Evolutionary conservation across 2,329 filamentous ascomycete species (phyloP).

Genomic region (Lasiodiplodia hormozganensis): DNA sequence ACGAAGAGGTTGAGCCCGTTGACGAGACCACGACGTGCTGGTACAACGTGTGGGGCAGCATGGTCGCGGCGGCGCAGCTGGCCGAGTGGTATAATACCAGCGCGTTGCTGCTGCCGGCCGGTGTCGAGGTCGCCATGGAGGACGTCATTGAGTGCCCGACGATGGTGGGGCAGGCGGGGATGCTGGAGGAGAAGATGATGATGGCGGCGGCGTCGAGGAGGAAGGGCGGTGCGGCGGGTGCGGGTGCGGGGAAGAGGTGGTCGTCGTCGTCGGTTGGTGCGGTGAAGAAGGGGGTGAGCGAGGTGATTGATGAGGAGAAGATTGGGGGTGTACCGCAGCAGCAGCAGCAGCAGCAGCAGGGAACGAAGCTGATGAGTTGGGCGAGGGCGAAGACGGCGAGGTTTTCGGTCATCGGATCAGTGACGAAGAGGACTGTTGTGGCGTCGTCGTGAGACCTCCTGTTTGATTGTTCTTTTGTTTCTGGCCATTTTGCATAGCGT

Average conservation of each 20-base stretch:
- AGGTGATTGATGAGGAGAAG: not conserved
- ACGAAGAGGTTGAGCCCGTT: too few relatives aligned
- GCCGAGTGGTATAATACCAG: conserved; percentile 38
- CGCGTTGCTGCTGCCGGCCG: conserved; percentile 25
- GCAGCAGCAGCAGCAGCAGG: not conserved
- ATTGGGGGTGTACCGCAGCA: not conserved
- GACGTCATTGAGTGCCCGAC: conserved; percentile 15
- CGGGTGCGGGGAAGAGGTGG: not conserved
- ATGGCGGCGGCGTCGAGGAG: not conserved
- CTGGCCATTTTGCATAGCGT: not conserved
- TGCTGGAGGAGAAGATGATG: conserved; percentile 6
- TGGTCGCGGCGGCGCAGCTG: conserved; percentile 44
- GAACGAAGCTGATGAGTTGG: not conserved
- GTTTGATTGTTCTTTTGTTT: not conserved
- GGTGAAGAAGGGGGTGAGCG: not conserved
- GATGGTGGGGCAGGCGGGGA: conserved; percentile 16
- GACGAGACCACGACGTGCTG: conserved; percentile 39
- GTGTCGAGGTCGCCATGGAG: not conserved
- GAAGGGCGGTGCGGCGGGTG: too few relatives aligned
- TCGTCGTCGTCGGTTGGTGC: not conserved
- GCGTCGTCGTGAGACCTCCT: conserved; percentile 1
- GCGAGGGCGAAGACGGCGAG: conserved; percentile 12
- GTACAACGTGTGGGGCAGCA: conserved; percentile 44
- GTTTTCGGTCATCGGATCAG: not conserved
- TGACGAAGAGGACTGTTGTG: not conserved